Evolutionary conservation across 225 moss, liverwort and hornwort genomes (phyloP), one percentile per base, ranked within the genome.

Genomic region (Neckera pumila): DNA sequence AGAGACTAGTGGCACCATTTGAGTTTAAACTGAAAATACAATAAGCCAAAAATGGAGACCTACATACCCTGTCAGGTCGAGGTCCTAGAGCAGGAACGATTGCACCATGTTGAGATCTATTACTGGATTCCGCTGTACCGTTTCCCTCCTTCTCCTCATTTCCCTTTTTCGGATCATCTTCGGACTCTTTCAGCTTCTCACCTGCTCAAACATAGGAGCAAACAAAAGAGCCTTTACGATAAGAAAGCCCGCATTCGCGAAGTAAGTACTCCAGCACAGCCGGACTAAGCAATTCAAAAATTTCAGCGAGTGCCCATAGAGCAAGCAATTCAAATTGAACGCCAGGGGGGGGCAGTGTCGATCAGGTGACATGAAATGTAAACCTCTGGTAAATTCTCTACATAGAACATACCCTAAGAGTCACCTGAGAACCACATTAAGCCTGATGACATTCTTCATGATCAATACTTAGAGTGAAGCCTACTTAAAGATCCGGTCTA

Each of bases 1-100:
- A 51, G 56, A 57, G 21, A 75, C 76, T 31, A 25, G 57, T 18
- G 73, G 53, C 43, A 79, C 43, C 30, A 74, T 66, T 66, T 19
- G 56, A 62, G 53, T 76, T 80, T 34, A 72, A 80, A 51, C 51
- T 81, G 49, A 69, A 69, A 87, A 67, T 42, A 67, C 80, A 77
- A 47, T 33, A 83, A 85, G 72, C 59, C 70, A 72, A 82, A 51
- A 90, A 84, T 45, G 34, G 56, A 66, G 58, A 87, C 64, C 26
- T 62, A 40, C 42, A 78, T 88, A 90, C 91, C 92, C 97, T 95
- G 87, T 96, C 98, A 88, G 97, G 98, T 90, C 98, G 97, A 58
- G 97, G 97, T 85, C 96, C 97, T 47, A 95, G 90, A 28, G 94
- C 94, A 85, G 98, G 96, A 86, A 99, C 97, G 89, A 99, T 99